phyloP scores from a whole-genome alignment of 306 rosid species.

The Carpinus viminea region DNA sequence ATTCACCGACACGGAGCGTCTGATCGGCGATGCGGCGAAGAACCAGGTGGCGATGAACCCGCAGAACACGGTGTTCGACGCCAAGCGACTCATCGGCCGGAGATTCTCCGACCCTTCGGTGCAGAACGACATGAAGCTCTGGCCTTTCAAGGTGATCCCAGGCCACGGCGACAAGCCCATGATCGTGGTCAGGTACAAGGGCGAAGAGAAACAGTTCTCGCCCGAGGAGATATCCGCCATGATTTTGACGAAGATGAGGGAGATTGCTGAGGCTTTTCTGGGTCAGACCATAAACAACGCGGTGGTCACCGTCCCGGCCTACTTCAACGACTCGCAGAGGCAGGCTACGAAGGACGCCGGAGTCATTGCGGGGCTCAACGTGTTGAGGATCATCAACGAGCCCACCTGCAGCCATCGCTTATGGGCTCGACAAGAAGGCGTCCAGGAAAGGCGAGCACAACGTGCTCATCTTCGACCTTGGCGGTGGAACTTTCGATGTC shows the following conservation, averaged over 20 bases:
- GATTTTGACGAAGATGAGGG: conserved; percentile 73
- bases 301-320: conserved; percentile 74
- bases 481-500: conserved; percentile 82
- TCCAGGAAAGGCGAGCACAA: conserved; percentile 70
- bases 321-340: conserved; percentile 84
- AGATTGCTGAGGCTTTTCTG: conserved; percentile 61
- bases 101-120: conserved; percentile 58
- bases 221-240: conserved; percentile 81
- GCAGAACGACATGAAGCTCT: conserved; percentile 75
- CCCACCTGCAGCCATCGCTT: conserved; percentile 83
- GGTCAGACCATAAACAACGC: conserved; percentile 67
- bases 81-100: conserved; percentile 78
- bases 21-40: conserved; percentile 86
- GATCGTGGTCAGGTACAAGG: conserved; percentile 69
- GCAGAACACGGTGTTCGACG: conserved; percentile 74
- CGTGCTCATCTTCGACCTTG: conserved; percentile 72
- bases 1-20: conserved; percentile 80
- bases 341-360: conserved; percentile 90
- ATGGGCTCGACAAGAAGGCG: conserved; percentile 75
- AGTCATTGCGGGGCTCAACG: conserved; percentile 61
- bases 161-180: conserved; percentile 72
- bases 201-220: conserved; percentile 61
- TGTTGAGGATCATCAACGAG: conserved; percentile 72
- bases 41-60: conserved; percentile 94
- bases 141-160: conserved; percentile 74